Conservation (phyloP, 2,329 filamentous ascomycete genomes). For the Curvularia sp. region DNA sequence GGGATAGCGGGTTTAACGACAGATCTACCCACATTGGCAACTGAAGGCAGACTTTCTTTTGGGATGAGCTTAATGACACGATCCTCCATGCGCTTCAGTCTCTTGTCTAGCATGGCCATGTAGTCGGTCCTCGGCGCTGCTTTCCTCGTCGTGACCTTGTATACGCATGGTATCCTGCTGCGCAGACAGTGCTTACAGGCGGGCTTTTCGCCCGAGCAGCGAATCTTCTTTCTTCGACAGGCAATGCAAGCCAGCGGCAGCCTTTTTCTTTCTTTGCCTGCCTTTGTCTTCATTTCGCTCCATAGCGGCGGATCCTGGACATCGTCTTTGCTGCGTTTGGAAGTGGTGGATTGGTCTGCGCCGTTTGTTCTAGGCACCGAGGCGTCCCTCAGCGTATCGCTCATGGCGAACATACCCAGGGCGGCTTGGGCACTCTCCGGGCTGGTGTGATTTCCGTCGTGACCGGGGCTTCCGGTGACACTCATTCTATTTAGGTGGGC, state of each 20-base stretch:
- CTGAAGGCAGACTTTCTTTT: conserved; percentile 77
- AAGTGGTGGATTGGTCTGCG: conserved; percentile 31
- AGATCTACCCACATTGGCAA: conserved; percentile 74
- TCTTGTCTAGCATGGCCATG: conserved; percentile 98
- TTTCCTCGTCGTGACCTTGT: conserved; percentile 95
- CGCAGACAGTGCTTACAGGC: conserved; percentile 95
- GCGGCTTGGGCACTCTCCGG: conserved; percentile 43
- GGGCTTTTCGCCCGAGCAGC: conserved; percentile 96
- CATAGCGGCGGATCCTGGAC: conserved; percentile 53
- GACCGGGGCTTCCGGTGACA: conserved; percentile 41
- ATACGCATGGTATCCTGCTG: conserved; percentile 93
- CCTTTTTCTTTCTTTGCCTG: conserved; percentile 93
- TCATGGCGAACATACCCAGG: conserved; percentile 41
- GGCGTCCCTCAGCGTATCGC: conserved; percentile 37
- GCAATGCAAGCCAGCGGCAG: conserved; percentile 94
- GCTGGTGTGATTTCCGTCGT: conserved; percentile 46
- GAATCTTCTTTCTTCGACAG: conserved; percentile 95
- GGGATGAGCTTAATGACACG: conserved; percentile 95
- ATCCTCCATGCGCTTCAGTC: conserved; percentile 96
- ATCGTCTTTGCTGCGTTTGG: conserved; percentile 41
- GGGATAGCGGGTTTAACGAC: conserved; percentile 80
- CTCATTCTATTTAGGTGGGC: conserved; percentile 42
- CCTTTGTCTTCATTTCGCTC: conserved; percentile 65
- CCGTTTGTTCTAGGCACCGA: conserved; percentile 36
- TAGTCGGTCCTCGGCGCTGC: conserved; percentile 95